Evolutionary conservation across 177 flowering plant genomes (phyloP).

Genomic region (Tripterygium wilfordii): DNA sequence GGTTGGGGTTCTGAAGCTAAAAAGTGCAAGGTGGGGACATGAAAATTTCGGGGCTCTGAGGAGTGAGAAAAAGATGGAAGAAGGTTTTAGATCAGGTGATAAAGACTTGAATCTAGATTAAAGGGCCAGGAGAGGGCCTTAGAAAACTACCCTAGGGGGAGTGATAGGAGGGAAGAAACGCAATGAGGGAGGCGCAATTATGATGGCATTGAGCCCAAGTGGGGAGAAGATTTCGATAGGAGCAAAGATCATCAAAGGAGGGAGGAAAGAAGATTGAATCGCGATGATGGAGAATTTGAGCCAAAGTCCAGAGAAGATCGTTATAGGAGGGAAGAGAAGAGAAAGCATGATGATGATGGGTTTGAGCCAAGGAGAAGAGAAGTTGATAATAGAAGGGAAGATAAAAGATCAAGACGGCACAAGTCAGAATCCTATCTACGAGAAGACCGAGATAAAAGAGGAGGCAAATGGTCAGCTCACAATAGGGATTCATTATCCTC

Average conservation of each 20-base stretch:
- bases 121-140: constrained; percentile 10
- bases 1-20: constrained; percentile 58
- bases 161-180: constrained; percentile 16
- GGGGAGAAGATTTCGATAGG: constrained; percentile 6
- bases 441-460: constrained; percentile 22
- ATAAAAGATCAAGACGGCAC: constrained; percentile 9
- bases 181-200: constrained; percentile 9
- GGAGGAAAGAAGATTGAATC: constrained; percentile 6
- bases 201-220: constrained; percentile 6
- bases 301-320: constrained; percentile 4
- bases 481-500: constrained; percentile 32
- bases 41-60: constrained; percentile 34
- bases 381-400: constrained; percentile 11
- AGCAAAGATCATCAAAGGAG: background rate
- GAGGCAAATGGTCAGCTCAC: constrained; percentile 15
- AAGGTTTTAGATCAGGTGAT: constrained; percentile 2
- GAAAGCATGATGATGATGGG: constrained; percentile 13
- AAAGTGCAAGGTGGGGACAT: constrained; percentile 42
- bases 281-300: constrained; percentile 3
- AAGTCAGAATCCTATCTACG: constrained; percentile 17
- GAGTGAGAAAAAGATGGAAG: constrained; percentile 17
- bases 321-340: constrained; percentile 7
- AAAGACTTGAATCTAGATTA: constrained; percentile 2
- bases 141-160: constrained; percentile 16
- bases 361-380: constrained; percentile 8